A percentile compares a stretch with the other conserved stretches of the same genome.
These are phyloP conservation scores for Eutypella sp. DNA, from an alignment of 2,329 filamentous ascomycete genomes.

Conservation along the genomic window DNA sequence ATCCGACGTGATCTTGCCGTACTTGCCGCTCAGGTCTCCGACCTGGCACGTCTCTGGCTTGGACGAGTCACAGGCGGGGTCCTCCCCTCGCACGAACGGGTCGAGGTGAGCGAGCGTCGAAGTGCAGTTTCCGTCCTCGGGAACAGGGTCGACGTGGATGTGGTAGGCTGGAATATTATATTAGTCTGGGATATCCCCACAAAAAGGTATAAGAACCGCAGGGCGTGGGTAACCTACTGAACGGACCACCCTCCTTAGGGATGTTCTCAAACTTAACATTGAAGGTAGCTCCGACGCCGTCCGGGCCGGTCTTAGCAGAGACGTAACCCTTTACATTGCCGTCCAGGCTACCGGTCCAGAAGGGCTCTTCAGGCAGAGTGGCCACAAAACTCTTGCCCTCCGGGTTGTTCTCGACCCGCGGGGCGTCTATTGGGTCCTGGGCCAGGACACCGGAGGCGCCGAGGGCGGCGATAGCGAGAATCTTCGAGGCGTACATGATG, in stretches of 20 bases:
- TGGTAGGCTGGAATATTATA: conserved; percentile 56
- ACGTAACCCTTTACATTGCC: conserved; percentile 54
- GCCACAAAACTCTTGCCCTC: conserved; percentile 49
- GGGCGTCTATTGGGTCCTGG: conserved; percentile 38
- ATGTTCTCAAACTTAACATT: conserved; percentile 53
- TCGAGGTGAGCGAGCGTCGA: conserved; percentile 64
- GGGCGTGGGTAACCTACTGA: conserved; percentile 52
- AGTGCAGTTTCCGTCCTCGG: conserved; percentile 66
- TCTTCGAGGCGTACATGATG: conserved; percentile 21
- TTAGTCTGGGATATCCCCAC: too few species aligned
- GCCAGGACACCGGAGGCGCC: conserved; percentile 18
- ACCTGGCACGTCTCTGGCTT: conserved; percentile 65
- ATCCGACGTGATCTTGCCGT: conserved; percentile 53
- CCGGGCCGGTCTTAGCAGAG: conserved; percentile 37
- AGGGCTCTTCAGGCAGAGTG: conserved; percentile 46
- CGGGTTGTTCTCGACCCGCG: conserved; percentile 51
- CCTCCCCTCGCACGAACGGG: conserved; percentile 61
- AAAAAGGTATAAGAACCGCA: too few species aligned
- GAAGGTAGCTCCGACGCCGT: conserved; percentile 52
- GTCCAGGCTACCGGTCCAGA: conserved; percentile 41
- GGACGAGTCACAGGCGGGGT: conserved; percentile 51
- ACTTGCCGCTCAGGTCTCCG: conserved; percentile 72
- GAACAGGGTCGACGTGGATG: conserved; percentile 62
- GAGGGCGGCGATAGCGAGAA: conserved; percentile 19
- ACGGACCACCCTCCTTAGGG: conserved; percentile 52